A percentile compares a stretch with the other conserved stretches of the same genome.
Evolutionary conservation across 2,329 filamentous ascomycete genomes (phyloP).

Genomic region (Xylariales sp.): DNA sequence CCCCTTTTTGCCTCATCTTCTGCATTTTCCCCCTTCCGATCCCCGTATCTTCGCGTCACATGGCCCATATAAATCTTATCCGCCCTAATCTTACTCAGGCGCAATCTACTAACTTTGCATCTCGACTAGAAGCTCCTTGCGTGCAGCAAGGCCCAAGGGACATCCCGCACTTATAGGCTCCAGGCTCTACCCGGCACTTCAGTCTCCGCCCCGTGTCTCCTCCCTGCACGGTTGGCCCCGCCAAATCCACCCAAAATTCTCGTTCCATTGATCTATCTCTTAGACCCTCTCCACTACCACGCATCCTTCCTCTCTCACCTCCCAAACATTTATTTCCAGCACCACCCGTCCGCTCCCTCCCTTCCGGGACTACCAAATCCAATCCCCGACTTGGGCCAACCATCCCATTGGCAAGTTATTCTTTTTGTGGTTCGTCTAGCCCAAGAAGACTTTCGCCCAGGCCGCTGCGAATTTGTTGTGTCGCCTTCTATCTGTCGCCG

Average conservation of each 20-base stretch:
- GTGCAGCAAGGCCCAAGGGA: constrained; percentile 9
- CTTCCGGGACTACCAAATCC: not conserved
- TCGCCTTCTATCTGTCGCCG: too few species aligned
- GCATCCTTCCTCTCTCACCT: constrained; percentile 4
- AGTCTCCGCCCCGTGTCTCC: constrained; percentile 5
- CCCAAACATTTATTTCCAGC: constrained; percentile 3
- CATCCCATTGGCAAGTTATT: not conserved
- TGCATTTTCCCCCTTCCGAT: not conserved
- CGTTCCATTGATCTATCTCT: constrained; percentile 3
- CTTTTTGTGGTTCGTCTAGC: too few species aligned
- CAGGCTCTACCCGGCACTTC: constrained; percentile 8
- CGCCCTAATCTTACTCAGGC: constrained; percentile 5
- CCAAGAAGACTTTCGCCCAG: too few species aligned
- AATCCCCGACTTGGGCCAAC: not conserved
- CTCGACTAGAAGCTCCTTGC: constrained; percentile 4
- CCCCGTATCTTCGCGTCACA: constrained; percentile 1
- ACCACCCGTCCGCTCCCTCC: not conserved
- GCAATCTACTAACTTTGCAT: constrained; percentile 6
- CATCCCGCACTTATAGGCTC: constrained; percentile 12
- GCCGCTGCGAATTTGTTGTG: too few species aligned
- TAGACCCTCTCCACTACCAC: constrained; percentile 6
- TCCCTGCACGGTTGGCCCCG: constrained; percentile 10
- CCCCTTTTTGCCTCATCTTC: not conserved
- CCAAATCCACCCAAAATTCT: constrained; percentile 8
- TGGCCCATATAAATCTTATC: constrained; percentile 1